Base-by-base conservation (phyloP, 805 yeast species). In the Wickerhamiella sergipiensis region DNA sequence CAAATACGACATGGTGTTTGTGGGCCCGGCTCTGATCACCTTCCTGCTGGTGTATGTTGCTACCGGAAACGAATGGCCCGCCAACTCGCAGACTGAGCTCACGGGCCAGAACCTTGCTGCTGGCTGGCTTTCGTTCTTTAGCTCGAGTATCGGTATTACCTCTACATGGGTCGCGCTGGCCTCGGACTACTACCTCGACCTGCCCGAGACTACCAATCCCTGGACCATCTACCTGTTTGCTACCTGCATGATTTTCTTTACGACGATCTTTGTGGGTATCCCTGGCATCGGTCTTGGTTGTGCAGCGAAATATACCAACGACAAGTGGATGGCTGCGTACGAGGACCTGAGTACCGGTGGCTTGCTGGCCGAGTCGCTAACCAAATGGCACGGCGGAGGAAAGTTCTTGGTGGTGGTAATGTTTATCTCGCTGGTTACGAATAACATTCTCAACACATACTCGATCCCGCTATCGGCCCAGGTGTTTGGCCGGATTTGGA, bases 101-200 rank as follows among this genome's bases (percentile, higher is more conserved):
- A 68, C 67, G 49, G 12, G 63, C 2, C 55, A 62, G 15, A 76
- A 84, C 0, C 66, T 76, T 3, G 71, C 71, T 49, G 94, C 94
- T n/a, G 75, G 79, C 59, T 77, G 83, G 74, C 64, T 86, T 26
- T 76, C 85, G 13, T 84, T 79, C 64, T 84, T 86, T 59, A 75
- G 87, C 1, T 71, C 85, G 50, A 73, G 81, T 44, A 85, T 84
- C 60, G 80, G 95, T 26, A 80, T 83, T 46, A 85, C 95, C 3
- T 77, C 86, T 2, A 85, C 95, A 1, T 87, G 95, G 95, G 89
- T 94, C 44, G 81, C 89, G 2, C 76, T 85, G 53, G 85, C 95
- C 0, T 74, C 89, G 0, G 96, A 87, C 66, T 87, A 87, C 64
- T 85, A 85, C 64, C 77, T 87, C 47, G 71, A 85, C 48, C 79